Evolutionary conservation across 2,329 filamentous ascomycete species (phyloP), one percentile per base, ranked within the genome.

Genomic region (Chalaropsis thielavioides): DNA sequence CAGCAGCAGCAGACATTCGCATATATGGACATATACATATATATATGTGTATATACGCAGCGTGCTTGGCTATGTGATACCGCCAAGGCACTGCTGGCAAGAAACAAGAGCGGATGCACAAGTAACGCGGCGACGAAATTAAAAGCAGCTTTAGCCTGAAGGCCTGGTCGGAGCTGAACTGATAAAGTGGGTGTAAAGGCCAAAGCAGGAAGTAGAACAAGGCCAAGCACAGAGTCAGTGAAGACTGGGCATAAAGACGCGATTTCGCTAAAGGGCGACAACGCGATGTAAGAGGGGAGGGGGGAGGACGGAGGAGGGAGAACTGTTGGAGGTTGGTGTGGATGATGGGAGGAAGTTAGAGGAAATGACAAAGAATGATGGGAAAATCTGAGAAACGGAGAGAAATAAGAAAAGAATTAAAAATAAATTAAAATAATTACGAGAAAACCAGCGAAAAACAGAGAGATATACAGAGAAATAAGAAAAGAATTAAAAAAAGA

Each of bases 101-200:
- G 10, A 15, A 46, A 5, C 11, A 13, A 44, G 17, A 44, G 41
- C 11, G 2, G n/a, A n/a, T n/a, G n/a, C n/a, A n/a, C n/a, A 38
- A 38, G 35, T 1, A 8, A 38, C 35, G 35, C 6, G 35, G 5
- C 22, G 46, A 49, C 17, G 8, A 51, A 51, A 51, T 19, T 22
- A 51, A 51, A 15, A 49, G 46, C 22, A 49, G 22, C 11, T 51
- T 51, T 58, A n/a, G 27, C 54, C 38, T n/a, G 24, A 19, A 58
- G 54, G 17, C 54, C 54, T 58, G 24, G 54, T 58, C 3, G 24
- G 54, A 58, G 54, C 54, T 58, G 54, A 58, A 58, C 13, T 58
- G 54, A 38, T 27, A 35, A 27, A 58, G n/a, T 15, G 24, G 54
- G 54, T 35, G 54, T 27, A 35, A 58, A 38, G 6, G 27, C 54